Percentiles rank a stretch among this genome's conserved stretches.
Conservation (phyloP, 345 rosid genomes). For the Gossypium ekmanianum region DNA sequence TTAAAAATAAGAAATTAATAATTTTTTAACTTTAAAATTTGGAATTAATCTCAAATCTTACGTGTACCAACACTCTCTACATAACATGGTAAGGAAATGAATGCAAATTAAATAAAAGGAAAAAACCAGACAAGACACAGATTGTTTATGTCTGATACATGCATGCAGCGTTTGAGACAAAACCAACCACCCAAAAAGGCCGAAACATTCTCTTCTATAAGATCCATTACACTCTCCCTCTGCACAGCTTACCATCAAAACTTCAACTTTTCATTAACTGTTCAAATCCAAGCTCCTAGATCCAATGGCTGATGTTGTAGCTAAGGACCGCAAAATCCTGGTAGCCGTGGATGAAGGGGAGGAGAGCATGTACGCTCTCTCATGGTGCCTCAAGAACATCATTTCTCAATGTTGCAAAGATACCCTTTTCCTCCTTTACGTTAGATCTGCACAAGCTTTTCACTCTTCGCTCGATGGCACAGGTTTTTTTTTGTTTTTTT, state of each 20-base stretch:
- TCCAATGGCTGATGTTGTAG: conserved; percentile 21
- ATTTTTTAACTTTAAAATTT: too few relatives aligned
- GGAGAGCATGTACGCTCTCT: conserved; percentile 61
- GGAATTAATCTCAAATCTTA: too few relatives aligned
- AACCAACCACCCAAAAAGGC: not conserved
- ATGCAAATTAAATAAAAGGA: too few relatives aligned
- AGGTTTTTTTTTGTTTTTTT: conserved; percentile 20
- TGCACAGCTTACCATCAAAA: not conserved
- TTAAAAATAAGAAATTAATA: too few relatives aligned
- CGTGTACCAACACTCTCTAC: too few relatives aligned
- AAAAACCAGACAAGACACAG: too few relatives aligned
- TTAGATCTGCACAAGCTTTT: conserved; percentile 31
- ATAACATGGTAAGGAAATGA: too few relatives aligned
- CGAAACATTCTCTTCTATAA: not conserved
- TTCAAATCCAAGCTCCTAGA: not conserved
- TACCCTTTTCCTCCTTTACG: conserved; percentile 49
- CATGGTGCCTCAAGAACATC: conserved; percentile 52
- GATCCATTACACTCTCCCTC: not conserved
- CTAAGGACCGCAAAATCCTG: conserved; percentile 34
- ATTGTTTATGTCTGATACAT: too few relatives aligned
- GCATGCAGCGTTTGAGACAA: not conserved
- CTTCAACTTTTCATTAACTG: not conserved
- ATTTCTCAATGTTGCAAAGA: conserved; percentile 31
- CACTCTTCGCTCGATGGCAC: conserved; percentile 46
- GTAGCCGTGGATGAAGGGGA: conserved; percentile 62